Conservation (phyloP, 176 grass and related monocot species). For the Tillandsia leiboldiana region DNA sequence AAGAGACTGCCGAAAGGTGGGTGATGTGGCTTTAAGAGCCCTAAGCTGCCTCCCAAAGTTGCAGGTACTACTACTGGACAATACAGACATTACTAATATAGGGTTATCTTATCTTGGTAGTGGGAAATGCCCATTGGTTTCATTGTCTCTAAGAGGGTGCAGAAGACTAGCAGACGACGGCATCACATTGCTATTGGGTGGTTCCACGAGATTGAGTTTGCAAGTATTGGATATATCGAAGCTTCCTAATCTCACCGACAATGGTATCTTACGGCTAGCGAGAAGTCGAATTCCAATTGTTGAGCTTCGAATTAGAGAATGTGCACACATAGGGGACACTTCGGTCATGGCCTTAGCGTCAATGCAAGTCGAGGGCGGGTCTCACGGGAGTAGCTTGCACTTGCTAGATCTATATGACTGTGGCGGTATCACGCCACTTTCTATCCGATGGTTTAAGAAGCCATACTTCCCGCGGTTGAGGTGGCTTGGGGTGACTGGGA, state of each 20-base stretch:
- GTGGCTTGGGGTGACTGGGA: conserved; percentile 71
- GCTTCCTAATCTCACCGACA: conserved; percentile 60
- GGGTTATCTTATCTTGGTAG: conserved; percentile 63
- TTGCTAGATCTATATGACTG: conserved; percentile 78
- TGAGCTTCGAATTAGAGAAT: conserved; percentile 69
- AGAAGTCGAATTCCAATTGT: conserved; percentile 46
- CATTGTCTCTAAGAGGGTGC: conserved; percentile 84
- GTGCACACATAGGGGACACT: conserved; percentile 53
- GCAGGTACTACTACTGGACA: conserved; percentile 55
- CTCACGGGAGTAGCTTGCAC: conserved; percentile 57
- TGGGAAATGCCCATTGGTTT: conserved; percentile 50
- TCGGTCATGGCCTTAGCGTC: conserved; percentile 89
- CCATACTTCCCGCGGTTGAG: conserved; percentile 78
- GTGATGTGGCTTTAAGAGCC: conserved; percentile 76
- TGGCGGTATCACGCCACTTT: conserved; percentile 61
- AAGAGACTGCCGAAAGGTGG: conserved; percentile 67
- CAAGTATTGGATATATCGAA: conserved; percentile 74
- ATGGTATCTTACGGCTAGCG: conserved; percentile 63
- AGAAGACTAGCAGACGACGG: conserved; percentile 68
- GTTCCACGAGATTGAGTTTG: conserved; percentile 46
- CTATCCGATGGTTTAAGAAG: conserved; percentile 88
- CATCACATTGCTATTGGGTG: conserved; percentile 50
- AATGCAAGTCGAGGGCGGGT: conserved; percentile 79
- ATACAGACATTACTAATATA: conserved; percentile 50
- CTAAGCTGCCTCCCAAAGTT: conserved; percentile 65